phyloP scores from a whole-genome alignment of 1,284 basidiomycete genomes.

The Coniferiporia sulphurascens region DNA sequence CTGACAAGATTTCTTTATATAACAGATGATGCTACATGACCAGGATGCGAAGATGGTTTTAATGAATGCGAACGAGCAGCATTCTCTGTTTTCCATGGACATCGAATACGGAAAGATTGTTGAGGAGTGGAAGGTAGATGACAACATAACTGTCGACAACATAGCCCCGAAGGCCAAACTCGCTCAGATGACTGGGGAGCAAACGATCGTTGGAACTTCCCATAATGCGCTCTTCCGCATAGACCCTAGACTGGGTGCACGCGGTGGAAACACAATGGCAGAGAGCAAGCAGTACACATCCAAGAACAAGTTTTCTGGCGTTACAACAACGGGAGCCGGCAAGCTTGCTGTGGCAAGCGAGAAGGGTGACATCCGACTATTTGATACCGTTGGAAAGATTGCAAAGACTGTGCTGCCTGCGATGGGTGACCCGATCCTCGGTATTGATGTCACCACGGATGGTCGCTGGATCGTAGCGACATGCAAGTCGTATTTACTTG shows the following conservation, averaged over 20 bases:
- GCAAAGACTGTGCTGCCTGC: slow-evolving; percentile 98
- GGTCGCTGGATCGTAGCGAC: slow-evolving; percentile 97
- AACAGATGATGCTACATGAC: slow-evolving; percentile 95
- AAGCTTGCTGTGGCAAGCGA: slow-evolving; percentile 91
- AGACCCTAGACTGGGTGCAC: slow-evolving; percentile 75
- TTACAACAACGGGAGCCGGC: slow-evolving; percentile 84
- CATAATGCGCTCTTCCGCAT: slow-evolving; percentile 96
- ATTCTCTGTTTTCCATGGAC: slow-evolving; percentile 90
- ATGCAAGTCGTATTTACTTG: slow-evolving; percentile 89
- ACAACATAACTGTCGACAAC: slow-evolving; percentile 80
- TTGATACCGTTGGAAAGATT: slow-evolving; percentile 96
- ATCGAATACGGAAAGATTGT: slow-evolving; percentile 95
- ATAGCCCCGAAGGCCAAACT: slow-evolving; percentile 94
- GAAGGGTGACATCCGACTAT: slow-evolving; percentile 96
- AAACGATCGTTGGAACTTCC: slow-evolving; percentile 90
- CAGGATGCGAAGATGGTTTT: slow-evolving; percentile 96
- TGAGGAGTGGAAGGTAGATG: slow-evolving; percentile 97
- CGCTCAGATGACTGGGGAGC: slow-evolving; percentile 88
- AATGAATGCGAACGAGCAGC: slow-evolving; percentile 81
- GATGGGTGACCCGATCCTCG: slow-evolving; percentile 91
- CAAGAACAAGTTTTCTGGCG: slow-evolving; percentile 95
- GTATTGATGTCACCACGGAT: slow-evolving; percentile 91
- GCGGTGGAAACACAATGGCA: slow-evolving; percentile 86
- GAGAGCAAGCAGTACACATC: slow-evolving; percentile 94
- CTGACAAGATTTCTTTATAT: background rate